Base-by-base conservation (phyloP, 2,329 filamentous ascomycete species). In the Aspergillus pseudonomiae region DNA sequence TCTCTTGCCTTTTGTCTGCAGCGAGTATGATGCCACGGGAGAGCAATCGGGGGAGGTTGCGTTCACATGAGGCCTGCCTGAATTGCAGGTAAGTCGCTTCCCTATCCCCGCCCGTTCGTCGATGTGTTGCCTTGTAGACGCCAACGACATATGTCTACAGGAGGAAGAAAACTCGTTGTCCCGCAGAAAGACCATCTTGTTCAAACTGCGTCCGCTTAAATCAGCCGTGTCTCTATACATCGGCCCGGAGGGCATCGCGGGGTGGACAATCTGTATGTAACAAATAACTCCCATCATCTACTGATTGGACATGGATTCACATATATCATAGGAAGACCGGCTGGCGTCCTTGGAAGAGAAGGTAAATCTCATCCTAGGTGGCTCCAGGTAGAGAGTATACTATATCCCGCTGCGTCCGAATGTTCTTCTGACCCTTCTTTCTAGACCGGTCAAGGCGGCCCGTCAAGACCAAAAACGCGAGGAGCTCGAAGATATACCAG, bases 291-390 rank as follows among this genome's bases (percentile, higher is more conserved):
- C 10, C 30, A n/a, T 24, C 45, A 21, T 12, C 24, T 11, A 32
- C 14, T 34, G 6, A 14, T 54, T 63, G 50, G 11, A 28, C 62
- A 32, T 34, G 57, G 50, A 39, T 54, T 70, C 32, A 67, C 58
- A 14, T 7, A 36, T 1, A 30, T 21, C 4, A n/a, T 48, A 85
- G 83, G 82, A 83, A 66, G 83, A 85, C 70, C 77, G 83, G 66
- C 74, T 85, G n/a, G 82, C 82, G 16, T 80, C 81, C 57, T 67
- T 85, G 46, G 83, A 85, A 73, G 82, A 84, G 72, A 85, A 85
- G 70, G 78, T 85, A 54, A 82, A 85, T 71, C 79, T 81, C 63
- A 75, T 85, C 59, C 72, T 85, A 24, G 83, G 75, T 55, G 81
- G 82, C 60, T 79, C 73, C 63, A 70, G 74, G 75, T 78, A 74